Conservation (phyloP, 176 grass and related monocot genomes). For the Dendrocalamus sinicus region DNA sequence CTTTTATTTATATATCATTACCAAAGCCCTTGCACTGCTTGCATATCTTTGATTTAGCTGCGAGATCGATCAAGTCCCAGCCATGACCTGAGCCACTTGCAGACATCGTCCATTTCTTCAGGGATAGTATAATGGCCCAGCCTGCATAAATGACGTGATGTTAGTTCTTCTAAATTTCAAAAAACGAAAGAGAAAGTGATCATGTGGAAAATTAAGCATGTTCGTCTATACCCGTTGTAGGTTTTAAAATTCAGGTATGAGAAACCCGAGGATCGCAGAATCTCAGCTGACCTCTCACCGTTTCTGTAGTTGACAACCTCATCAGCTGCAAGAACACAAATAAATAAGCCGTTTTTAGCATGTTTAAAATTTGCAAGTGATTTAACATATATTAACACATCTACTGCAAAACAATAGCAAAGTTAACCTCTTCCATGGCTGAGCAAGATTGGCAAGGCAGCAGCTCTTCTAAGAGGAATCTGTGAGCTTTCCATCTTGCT, state of each 20-base stretch:
- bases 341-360: conserved; percentile 1
- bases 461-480: conserved; percentile 62
- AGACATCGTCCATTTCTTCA: conserved; percentile 94
- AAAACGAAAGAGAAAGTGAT: background rate
- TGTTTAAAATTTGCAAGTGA: background rate
- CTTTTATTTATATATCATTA: conserved; percentile 36
- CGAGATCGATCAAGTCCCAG: conserved; percentile 70
- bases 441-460: conserved; percentile 69
- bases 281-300: conserved; percentile 75
- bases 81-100: conserved; percentile 82
- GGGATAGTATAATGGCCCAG: conserved; percentile 90
- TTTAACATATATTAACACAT: conserved; percentile 1
- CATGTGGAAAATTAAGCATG: background rate
- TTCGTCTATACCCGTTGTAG: conserved; percentile 71
- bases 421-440: conserved; percentile 81
- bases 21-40: conserved; percentile 5
- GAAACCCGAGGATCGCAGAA: conserved; percentile 71
- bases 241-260: conserved; percentile 62
- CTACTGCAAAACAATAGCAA: background rate
- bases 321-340: conserved; percentile 60
- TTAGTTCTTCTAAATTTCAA: conserved; percentile 2
- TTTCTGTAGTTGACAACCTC: conserved; percentile 81
- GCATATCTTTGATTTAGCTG: conserved; percentile 33
- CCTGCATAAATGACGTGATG: conserved; percentile 46
- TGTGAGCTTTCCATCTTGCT: conserved; percentile 88